These are phyloP conservation scores for Boletellus deceptivus DNA, from an alignment of 1,284 basidiomycete genomes.

Conservation along the genomic window DNA sequence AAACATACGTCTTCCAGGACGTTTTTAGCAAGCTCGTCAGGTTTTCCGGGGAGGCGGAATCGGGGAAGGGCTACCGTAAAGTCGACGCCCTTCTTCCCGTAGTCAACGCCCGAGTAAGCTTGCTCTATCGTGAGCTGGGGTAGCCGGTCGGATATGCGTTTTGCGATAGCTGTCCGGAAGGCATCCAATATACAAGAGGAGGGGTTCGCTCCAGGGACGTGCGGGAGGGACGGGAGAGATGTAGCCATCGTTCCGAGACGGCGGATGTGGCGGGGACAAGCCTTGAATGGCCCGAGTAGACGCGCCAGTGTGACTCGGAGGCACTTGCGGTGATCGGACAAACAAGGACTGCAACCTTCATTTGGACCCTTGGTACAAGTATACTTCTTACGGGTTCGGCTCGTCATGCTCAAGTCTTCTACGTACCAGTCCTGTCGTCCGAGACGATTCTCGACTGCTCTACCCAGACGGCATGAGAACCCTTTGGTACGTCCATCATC, in stretches of 20 bases:
- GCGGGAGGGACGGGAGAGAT: constrained; percentile 25
- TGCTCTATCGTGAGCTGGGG: constrained; percentile 67
- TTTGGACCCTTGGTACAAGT: too few relatives aligned
- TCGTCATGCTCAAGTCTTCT: constrained; percentile 11
- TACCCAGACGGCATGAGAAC: constrained; percentile 39
- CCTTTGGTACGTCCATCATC: constrained; percentile 38
- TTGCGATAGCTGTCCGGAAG: constrained; percentile 84
- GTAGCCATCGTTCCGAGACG: constrained; percentile 23
- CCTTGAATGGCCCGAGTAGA: too few relatives aligned
- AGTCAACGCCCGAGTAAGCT: constrained; percentile 83
- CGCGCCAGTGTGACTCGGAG: too few relatives aligned
- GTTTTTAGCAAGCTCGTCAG: constrained; percentile 74
- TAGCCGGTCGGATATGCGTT: constrained; percentile 70
- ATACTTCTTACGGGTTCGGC: too few relatives aligned
- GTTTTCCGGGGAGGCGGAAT: constrained; percentile 84
- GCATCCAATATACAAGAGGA: constrained; percentile 74
- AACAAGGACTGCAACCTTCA: too few relatives aligned
- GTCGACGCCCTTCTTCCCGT: constrained; percentile 90
- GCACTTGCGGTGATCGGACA: too few relatives aligned
- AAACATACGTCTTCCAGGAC: constrained; percentile 69
- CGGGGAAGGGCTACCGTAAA: constrained; percentile 91
- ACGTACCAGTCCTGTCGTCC: not conserved
- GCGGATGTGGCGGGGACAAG: not conserved
- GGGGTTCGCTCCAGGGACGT: constrained; percentile 67
- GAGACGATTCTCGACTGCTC: constrained; percentile 21